Conservation (phyloP, 768 basidiomycete genomes). For the Auricularia heimuer region DNA sequence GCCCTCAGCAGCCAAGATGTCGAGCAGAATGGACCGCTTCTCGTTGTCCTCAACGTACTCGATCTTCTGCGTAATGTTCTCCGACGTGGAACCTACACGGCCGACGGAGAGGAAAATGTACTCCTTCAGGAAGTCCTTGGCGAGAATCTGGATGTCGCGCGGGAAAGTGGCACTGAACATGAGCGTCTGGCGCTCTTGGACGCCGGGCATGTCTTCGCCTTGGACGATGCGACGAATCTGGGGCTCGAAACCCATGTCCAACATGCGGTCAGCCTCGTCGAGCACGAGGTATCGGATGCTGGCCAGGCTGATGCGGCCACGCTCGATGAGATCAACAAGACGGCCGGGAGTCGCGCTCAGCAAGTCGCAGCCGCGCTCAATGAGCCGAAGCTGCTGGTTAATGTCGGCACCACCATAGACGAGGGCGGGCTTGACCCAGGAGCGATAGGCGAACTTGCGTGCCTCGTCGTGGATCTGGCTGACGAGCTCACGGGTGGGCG, state of each 20-base stretch:
- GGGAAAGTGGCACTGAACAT: conserved; percentile 99
- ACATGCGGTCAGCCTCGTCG: conserved; percentile 99
- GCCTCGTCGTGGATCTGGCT: conserved; percentile 99
- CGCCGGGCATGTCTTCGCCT: conserved; percentile 97
- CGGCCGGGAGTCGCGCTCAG: conserved; percentile 96
- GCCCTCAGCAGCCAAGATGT: conserved; percentile 75
- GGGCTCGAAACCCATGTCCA: conserved; percentile 99
- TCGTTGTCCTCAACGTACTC: conserved; percentile 97
- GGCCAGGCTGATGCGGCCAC: conserved; percentile 89
- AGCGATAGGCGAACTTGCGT: conserved; percentile 96
- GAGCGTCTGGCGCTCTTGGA: conserved; percentile 86
- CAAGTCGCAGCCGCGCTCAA: conserved; percentile 95
- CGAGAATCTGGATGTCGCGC: conserved; percentile 94
- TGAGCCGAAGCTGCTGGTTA: conserved; percentile 82
- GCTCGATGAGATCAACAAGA: conserved; percentile 96
- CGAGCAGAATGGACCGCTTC: conserved; percentile 93
- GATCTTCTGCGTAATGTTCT: conserved; percentile 98
- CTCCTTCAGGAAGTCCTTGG: conserved; percentile 93
- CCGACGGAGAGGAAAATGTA: conserved; percentile 99
- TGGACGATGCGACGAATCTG: conserved; percentile 98
- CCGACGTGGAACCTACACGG: conserved; percentile 94
- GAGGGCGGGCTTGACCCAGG: conserved; percentile 98
- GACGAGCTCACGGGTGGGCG: conserved; percentile 96
- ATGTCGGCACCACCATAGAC: conserved; percentile 99
- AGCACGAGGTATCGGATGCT: conserved; percentile 98